Evolutionary conservation across 305 asterid species (phyloP).

Genomic region (Ajuga reptans): DNA sequence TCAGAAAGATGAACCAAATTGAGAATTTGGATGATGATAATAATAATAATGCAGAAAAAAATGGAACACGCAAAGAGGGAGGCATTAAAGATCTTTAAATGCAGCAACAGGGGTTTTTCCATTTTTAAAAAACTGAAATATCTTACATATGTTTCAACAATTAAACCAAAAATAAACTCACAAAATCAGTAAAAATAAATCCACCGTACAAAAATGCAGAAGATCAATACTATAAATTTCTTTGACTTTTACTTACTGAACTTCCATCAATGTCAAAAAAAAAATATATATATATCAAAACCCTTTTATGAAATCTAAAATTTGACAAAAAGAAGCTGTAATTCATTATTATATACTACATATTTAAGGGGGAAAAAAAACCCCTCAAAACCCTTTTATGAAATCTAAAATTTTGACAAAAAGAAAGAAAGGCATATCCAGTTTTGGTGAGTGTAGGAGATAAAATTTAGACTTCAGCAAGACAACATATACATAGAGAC

Average conservation of each 20-base stretch:
- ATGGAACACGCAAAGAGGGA: conserved; percentile 46
- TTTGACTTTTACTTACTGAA: conserved; percentile 32
- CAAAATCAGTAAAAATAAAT: conserved; percentile 14
- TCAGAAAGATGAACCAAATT: conserved; percentile 43
- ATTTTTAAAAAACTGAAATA: conserved; percentile 21
- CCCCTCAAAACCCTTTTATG: too few relatives aligned
- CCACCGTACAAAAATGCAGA: conserved; percentile 17
- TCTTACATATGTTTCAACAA: conserved; percentile 33
- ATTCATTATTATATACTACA: background rate
- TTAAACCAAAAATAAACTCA: conserved; percentile 35
- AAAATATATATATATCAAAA: background rate
- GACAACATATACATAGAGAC: conserved; percentile 38
- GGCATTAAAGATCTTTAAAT: conserved; percentile 34
- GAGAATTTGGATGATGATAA: conserved; percentile 37
- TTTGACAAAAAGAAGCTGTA: conserved; percentile 1
- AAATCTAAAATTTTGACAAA: background rate
- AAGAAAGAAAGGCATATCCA: background rate
- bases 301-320: conserved; percentile 8
- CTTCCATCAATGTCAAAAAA: conserved; percentile 24
- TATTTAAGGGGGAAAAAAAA: too few relatives aligned
- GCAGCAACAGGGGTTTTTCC: conserved; percentile 35
- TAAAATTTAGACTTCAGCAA: conserved; percentile 17
- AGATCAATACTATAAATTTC: conserved; percentile 19
- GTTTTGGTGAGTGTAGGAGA: background rate
- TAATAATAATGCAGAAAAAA: conserved; percentile 33